Percentiles rank a stretch among this genome's conserved stretches.
phyloP scores from a whole-genome alignment of 805 yeast genomes.

The Yamadazyma sp. region DNA sequence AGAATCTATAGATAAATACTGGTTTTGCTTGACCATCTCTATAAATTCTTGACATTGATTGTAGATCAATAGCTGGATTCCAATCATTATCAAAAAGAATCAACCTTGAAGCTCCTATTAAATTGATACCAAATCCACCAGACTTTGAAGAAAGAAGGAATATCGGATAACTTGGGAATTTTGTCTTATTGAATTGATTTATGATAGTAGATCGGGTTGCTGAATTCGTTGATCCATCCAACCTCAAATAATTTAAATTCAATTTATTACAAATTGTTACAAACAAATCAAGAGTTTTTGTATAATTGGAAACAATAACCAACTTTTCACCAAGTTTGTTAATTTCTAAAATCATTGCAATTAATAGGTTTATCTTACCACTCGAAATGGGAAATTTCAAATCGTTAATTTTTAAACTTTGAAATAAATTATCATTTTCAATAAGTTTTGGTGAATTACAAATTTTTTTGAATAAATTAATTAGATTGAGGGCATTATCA shows the following conservation, averaged over 20 bases:
- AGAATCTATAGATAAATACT: conserved; percentile 75
- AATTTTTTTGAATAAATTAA: conserved; percentile 71
- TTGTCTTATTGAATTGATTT: conserved; percentile 57
- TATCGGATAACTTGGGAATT: conserved; percentile 43
- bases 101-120: conserved; percentile 85
- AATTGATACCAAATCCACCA: conserved; percentile 90
- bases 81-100: conserved; percentile 91
- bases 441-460: conserved; percentile 79
- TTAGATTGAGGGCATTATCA: conserved; percentile 58
- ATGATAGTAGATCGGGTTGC: conserved; percentile 65
- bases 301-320: conserved; percentile 83
- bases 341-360: conserved; percentile 53
- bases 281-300: conserved; percentile 78
- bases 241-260: conserved; percentile 51
- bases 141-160: conserved; percentile 84
- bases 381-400: conserved; percentile 20
- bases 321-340: conserved; percentile 62
- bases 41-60: conserved; percentile 94
- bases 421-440: conserved; percentile 45
- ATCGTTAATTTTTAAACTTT: conserved; percentile 7
- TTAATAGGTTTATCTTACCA: conserved; percentile 67
- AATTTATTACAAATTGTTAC: conserved; percentile 52
- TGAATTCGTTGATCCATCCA: conserved; percentile 84
- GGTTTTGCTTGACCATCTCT: conserved; percentile 86
- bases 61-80: conserved; percentile 92